These are phyloP conservation scores for Acanthamoeba royreba DNA, from an alignment of 208 protist species.

Conservation along the genomic window DNA sequence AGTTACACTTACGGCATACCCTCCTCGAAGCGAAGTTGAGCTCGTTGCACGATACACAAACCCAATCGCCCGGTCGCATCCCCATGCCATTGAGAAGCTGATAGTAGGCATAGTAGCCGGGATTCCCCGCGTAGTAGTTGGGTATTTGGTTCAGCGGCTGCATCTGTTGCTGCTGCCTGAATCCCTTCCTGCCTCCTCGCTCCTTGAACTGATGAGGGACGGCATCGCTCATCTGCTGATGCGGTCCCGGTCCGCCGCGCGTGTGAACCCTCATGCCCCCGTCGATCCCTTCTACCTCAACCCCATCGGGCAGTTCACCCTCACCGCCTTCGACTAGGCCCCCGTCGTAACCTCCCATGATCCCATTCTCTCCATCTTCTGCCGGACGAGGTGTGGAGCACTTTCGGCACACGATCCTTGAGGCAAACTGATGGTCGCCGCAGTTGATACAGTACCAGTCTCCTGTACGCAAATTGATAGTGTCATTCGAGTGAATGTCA, in stretches of 20 bases:
- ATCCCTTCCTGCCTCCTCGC: background rate
- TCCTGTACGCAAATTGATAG: background rate
- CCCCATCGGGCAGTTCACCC: too few relatives aligned
- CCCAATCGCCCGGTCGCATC: slow-evolving; percentile 26
- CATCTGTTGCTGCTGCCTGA: background rate
- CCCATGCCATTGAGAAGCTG: background rate
- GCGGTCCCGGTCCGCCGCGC: too few relatives aligned
- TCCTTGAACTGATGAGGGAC: background rate
- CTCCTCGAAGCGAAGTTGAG: slow-evolving; percentile 31
- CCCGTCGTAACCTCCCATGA: background rate
- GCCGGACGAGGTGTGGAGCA: slow-evolving; percentile 18
- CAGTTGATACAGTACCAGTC: slow-evolving; percentile 34
- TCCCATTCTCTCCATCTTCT: background rate
- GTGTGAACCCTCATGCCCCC: background rate
- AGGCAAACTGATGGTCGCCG: slow-evolving; percentile 26
- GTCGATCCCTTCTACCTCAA: background rate
- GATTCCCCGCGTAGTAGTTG: background rate
- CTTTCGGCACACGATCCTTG: slow-evolving; percentile 16
- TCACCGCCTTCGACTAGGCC: too few relatives aligned
- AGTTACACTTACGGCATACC: slow-evolving; percentile 4
- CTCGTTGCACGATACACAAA: slow-evolving; percentile 9
- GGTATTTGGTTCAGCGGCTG: background rate
- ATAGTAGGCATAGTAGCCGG: background rate
- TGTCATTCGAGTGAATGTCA: too few relatives aligned
- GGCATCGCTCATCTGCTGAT: background rate